Evolutionary conservation across 202 grass and related monocot genomes (phyloP).

Genomic region (Digitaria exilis): DNA sequence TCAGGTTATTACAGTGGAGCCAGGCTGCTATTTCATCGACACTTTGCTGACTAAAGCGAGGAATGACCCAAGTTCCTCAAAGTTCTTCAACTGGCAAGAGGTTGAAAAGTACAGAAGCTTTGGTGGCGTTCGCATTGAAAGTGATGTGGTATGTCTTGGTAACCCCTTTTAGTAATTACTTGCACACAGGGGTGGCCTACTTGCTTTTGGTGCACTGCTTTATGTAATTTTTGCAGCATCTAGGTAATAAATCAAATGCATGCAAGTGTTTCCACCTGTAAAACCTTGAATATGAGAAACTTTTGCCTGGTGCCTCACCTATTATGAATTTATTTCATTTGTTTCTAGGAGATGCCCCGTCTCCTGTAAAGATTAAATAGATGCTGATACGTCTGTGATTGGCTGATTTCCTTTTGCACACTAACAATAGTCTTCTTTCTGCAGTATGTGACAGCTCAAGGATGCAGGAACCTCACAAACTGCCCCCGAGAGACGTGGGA

Average conservation of each 20-base stretch:
- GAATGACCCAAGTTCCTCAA: constrained; percentile 60
- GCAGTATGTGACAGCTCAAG: constrained; percentile 80
- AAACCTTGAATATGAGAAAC: constrained; percentile 16
- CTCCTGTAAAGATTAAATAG: not conserved
- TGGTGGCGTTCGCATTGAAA: constrained; percentile 96
- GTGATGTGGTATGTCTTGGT: constrained; percentile 80
- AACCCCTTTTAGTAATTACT: not conserved
- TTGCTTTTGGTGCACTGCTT: not conserved
- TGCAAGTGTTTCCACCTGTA: constrained; percentile 10
- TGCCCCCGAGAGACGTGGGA: constrained; percentile 82
- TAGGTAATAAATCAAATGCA: constrained; percentile 17
- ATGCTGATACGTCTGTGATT: not conserved
- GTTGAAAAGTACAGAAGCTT: constrained; percentile 71
- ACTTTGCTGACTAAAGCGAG: constrained; percentile 60
- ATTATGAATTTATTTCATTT: not conserved
- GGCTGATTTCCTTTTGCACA: not conserved
- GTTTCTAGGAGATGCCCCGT: constrained; percentile 3
- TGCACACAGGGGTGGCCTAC: not conserved
- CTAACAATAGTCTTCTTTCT: constrained; percentile 16
- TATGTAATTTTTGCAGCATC: not conserved
- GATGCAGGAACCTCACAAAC: constrained; percentile 92
- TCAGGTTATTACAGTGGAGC: constrained; percentile 97
- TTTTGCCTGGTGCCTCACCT: not conserved
- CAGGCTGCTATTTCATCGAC: constrained; percentile 96
- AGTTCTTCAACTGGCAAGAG: constrained; percentile 80